These are phyloP conservation scores for Cladophialophora carrionii DNA, from an alignment of 2,329 filamentous ascomycete species.

Conservation along the genomic window DNA sequence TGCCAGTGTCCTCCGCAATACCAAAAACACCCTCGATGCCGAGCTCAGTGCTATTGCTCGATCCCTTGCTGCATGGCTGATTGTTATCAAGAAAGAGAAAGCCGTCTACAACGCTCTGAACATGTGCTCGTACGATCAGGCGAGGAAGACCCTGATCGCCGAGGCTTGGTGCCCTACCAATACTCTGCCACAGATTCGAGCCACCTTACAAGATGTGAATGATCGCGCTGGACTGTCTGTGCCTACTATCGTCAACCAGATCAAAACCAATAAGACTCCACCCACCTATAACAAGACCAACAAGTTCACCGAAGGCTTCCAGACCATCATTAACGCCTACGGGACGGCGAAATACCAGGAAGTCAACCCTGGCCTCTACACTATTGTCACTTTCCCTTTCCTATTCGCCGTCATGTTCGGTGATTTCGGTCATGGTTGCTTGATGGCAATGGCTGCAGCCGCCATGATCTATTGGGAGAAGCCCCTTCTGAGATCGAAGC, in stretches of 20 bases:
- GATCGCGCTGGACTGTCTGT: constrained; percentile 95
- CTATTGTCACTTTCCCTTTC: constrained; percentile 98
- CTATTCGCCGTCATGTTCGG: constrained; percentile 99
- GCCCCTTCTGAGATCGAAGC: constrained; percentile 77
- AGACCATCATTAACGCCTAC: constrained; percentile 98
- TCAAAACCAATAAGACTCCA: constrained; percentile 94
- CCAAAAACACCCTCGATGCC: constrained; percentile 88
- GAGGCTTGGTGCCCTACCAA: constrained; percentile 98
- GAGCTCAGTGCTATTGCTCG: constrained; percentile 93
- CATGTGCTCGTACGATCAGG: constrained; percentile 93
- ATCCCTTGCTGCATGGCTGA: constrained; percentile 93
- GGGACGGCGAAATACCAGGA: constrained; percentile 97
- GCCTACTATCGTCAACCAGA: constrained; percentile 97
- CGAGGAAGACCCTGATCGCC: constrained; percentile 92
- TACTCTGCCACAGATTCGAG: constrained; percentile 83
- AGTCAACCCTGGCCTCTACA: constrained; percentile 92
- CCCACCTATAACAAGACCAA: constrained; percentile 98
- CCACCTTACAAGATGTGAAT: constrained; percentile 93
- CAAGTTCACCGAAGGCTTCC: constrained; percentile 97
- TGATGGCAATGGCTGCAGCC: constrained; percentile 80
- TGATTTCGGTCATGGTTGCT: constrained; percentile 88
- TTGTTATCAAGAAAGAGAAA: constrained; percentile 97
- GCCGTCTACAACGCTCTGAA: constrained; percentile 95
- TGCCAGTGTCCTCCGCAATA: constrained; percentile 89
- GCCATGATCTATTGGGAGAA: constrained; percentile 98